Evolutionary conservation across 768 basidiomycete species (phyloP).

Genomic region (Termitomyces heimii): DNA sequence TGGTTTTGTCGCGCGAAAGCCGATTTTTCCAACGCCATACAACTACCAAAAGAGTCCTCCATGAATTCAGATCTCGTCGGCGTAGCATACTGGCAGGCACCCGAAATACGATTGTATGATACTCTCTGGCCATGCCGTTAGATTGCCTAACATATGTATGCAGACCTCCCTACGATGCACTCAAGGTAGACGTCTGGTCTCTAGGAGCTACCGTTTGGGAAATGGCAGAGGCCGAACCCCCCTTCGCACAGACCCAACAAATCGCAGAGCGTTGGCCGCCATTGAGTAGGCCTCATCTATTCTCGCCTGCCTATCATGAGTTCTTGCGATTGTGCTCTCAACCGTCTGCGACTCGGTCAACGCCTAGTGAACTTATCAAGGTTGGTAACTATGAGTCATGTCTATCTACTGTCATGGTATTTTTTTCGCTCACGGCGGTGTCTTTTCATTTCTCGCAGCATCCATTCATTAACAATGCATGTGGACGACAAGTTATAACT

Average conservation of each 20-base stretch:
- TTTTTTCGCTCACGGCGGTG: not conserved
- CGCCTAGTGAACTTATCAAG: conserved; percentile 49
- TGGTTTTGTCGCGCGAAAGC: conserved; percentile 31
- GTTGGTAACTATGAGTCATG: conserved; percentile 30
- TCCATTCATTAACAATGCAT: conserved; percentile 61
- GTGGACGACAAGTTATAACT: conserved; percentile 61
- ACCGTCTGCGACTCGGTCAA: conserved; percentile 49
- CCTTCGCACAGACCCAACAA: conserved; percentile 56
- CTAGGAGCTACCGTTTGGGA: conserved; percentile 84
- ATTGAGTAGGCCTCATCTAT: conserved; percentile 50
- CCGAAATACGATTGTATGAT: conserved; percentile 68
- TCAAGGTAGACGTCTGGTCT: conserved; percentile 78
- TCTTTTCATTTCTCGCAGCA: conserved; percentile 30
- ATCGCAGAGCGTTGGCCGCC: conserved; percentile 63
- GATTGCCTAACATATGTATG: not conserved
- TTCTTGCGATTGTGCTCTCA: conserved; percentile 66
- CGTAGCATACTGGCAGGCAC: conserved; percentile 82
- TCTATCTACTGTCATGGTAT: not conserved
- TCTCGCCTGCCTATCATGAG: conserved; percentile 65
- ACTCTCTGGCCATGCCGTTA: not conserved
- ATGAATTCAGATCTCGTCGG: conserved; percentile 56
- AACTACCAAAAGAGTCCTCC: conserved; percentile 45
- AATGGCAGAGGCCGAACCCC: conserved; percentile 68
- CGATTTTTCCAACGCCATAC: conserved; percentile 77
- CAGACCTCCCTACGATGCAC: conserved; percentile 65